Percentiles rank a stretch among this genome's conserved stretches.
Conservation (phyloP, 2,329 filamentous ascomycete genomes). For the Ophiosphaerella herpotricha region DNA sequence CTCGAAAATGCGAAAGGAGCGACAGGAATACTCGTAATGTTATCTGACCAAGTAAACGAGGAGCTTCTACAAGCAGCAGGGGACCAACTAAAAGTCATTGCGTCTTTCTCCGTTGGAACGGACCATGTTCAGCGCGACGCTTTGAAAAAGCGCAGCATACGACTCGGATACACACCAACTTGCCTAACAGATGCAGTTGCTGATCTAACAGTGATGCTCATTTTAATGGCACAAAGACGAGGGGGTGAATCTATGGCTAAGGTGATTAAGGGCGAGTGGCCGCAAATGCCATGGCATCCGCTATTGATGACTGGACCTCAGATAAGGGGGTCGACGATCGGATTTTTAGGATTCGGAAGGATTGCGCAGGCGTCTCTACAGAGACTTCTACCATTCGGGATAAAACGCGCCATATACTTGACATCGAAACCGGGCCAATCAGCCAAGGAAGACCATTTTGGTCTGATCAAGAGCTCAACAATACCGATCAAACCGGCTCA, state of each 20-base stretch:
- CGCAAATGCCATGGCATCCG: conserved; percentile 38
- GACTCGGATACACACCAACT: conserved; percentile 38
- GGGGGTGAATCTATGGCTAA: conserved; percentile 32
- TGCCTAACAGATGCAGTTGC: conserved; percentile 39
- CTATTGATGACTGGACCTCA: conserved; percentile 37
- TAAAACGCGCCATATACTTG: conserved; percentile 29
- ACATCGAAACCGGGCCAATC: conserved; percentile 32
- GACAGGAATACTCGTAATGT: conserved; percentile 33
- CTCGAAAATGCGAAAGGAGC: conserved; percentile 30
- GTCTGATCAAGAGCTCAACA: conserved; percentile 16
- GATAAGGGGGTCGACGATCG: conserved; percentile 28
- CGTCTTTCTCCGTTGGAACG: conserved; percentile 39
- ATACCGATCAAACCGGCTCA: conserved; percentile 27
- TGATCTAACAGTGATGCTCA: conserved; percentile 37
- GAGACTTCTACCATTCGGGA: conserved; percentile 33
- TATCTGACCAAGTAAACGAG: conserved; percentile 32
- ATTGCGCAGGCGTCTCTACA: conserved; percentile 35
- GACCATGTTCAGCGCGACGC: conserved; percentile 33
- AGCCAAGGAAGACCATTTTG: conserved; percentile 30
- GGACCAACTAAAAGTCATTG: conserved; percentile 28
- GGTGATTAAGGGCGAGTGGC: conserved; percentile 32
- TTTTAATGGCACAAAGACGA: conserved; percentile 38
- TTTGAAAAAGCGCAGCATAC: conserved; percentile 31
- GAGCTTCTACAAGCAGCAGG: conserved; percentile 31
- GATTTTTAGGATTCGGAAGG: conserved; percentile 36